Percentiles rank a stretch among this genome's conserved stretches.
These are phyloP conservation scores for Stagonosporopsis rhizophila DNA, from an alignment of 2,329 filamentous ascomycete genomes.

Conservation along the genomic window DNA sequence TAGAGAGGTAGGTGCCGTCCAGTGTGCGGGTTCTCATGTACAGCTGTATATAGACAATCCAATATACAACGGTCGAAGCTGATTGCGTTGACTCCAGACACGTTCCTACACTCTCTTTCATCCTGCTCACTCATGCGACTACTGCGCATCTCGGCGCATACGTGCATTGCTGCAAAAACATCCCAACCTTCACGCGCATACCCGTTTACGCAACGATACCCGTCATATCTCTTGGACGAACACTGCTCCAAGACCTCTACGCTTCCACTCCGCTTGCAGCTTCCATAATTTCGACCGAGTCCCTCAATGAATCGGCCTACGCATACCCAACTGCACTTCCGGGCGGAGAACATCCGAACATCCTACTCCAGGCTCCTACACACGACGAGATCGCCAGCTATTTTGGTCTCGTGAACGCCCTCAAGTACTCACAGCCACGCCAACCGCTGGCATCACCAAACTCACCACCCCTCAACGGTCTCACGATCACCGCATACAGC, in stretches of 20 bases:
- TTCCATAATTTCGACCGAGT: slow-evolving; percentile 76
- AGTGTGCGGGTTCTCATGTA: slow-evolving; percentile 10
- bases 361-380: slow-evolving; percentile 74
- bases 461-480: slow-evolving; percentile 85
- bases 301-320: slow-evolving; percentile 71
- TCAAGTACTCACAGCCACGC: slow-evolving; percentile 97
- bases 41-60: slow-evolving; percentile 21
- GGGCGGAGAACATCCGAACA: slow-evolving; percentile 52
- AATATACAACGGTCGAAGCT: slow-evolving; percentile 27
- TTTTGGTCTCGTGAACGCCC: slow-evolving; percentile 86
- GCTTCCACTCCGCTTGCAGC: slow-evolving; percentile 86
- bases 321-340: slow-evolving; percentile 61
- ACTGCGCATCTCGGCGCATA: slow-evolving; percentile 90
- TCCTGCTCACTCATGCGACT: slow-evolving; percentile 94
- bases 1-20: slow-evolving; percentile 76
- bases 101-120: slow-evolving; percentile 87
- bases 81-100: slow-evolving; percentile 63
- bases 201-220: slow-evolving; percentile 94
- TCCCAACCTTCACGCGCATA: slow-evolving; percentile 88
- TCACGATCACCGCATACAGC: slow-evolving; percentile 96
- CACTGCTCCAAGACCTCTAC: slow-evolving; percentile 90
- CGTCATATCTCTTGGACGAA: slow-evolving; percentile 90
- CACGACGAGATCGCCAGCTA: slow-evolving; percentile 89
- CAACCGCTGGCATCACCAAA: slow-evolving; percentile 87
- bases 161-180: slow-evolving; percentile 95